Evolutionary conservation across 2,329 filamentous ascomycete species (phyloP).

Genomic region (Gremmenia infestans): DNA sequence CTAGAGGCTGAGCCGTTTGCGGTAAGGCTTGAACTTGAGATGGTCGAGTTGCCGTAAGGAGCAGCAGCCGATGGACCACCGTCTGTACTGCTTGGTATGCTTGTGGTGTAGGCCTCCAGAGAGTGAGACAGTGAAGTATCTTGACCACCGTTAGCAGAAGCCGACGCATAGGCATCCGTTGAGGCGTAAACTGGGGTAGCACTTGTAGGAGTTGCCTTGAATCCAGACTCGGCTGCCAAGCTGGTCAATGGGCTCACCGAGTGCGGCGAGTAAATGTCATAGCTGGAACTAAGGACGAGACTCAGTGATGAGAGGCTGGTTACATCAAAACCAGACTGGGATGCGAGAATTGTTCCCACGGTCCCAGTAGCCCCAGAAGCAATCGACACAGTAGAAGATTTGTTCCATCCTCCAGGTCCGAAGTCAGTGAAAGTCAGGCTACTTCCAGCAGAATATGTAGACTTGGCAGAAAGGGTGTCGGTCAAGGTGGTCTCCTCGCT

Average conservation of each 20-base stretch:
- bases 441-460: background rate
- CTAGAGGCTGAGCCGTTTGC: background rate
- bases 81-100: background rate
- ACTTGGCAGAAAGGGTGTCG: conserved; percentile 5
- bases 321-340: conserved; percentile 1
- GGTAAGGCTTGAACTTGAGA: background rate
- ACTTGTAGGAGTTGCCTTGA: background rate
- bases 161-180: background rate
- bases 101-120: background rate
- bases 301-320: background rate
- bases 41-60: background rate
- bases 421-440: conserved; percentile 10
- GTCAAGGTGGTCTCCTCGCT: conserved; percentile 15
- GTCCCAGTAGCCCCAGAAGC: background rate
- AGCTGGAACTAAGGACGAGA: conserved; percentile 5
- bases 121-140: background rate
- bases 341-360: background rate
- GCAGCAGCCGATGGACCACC: background rate
- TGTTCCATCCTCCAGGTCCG: conserved; percentile 21
- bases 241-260: conserved; percentile 3
- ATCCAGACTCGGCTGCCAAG: conserved; percentile 14
- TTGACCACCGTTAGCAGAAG: background rate
- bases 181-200: background rate
- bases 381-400: conserved; percentile 6
- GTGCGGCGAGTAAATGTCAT: conserved; percentile 11